Base-by-base conservation (phyloP, 306 rosid genomes). In the Gillenia trifoliata region DNA sequence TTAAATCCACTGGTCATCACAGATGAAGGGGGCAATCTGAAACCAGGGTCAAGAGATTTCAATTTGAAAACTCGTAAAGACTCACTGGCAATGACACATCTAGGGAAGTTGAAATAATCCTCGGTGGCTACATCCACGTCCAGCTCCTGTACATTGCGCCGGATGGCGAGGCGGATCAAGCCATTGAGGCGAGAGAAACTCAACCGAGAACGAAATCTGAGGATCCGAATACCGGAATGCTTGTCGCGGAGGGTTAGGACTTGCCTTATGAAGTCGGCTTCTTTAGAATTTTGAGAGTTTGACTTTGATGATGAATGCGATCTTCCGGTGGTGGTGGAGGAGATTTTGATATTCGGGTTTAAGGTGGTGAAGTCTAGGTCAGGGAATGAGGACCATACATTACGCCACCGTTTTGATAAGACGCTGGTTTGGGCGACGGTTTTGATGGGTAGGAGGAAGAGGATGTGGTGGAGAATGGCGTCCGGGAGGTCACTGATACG, bases 401-500 rank as follows among this genome's bases (percentile, higher is more conserved):
- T 67, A 16, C 80, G 86, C 90, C 91, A 90, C 8, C 98, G 74
- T 67, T 84, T 87, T 0, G 97, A 90, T 20, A 89, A 74, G 54
- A 88, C 72, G 80, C 90, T 84, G 83, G 81, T 79, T 60, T 84
- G 89, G 19, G 96, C 93, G 6, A 88, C 81, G 43, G 79, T 82
- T 82, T 88, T 88, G 80, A 91, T 82, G 0, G 98, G 93, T 0
- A 93, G 83, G 20, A 85, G 86, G 71, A 81, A 76, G 68, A 89
- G 88, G 16, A 91, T 88, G 2, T 78, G 86, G 43, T 89, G 90
- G 70, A 93, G 87, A 33, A 91, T 52, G 31, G 80, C 88, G 76
- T 93, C 92, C 3, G 98, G 98, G 54, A 93, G 92, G 71, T 93
- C 89, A 34, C 88, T 91, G 49, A 93, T 86, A 1, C 86, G 74